Base-by-base conservation (phyloP, 257 asterid species). In the Ajuga chamaepitys region DNA sequence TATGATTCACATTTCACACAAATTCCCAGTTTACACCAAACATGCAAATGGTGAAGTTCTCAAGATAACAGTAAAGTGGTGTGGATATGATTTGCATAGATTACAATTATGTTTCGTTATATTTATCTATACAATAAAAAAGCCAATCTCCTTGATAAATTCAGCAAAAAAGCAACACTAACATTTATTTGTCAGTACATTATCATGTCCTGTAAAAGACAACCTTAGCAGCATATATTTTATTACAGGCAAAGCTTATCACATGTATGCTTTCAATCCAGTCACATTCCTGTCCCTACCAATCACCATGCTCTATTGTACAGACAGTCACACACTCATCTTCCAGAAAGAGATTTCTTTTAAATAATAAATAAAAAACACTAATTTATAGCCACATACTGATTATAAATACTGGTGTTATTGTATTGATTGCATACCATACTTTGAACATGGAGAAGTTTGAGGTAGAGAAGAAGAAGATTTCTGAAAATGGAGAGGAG, bases 231-330 rank as follows among this genome's bases (percentile, higher is more conserved):
- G 44, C 56, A 58, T 21, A 30, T 41, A 64, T 58, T 25, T 48
- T 62, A n/a, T 53, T 10, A 14, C 52, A 66, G 71, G 57, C 79
- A 72, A 37, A 11, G 26, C 46, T 37, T 34, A 54, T 78, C 83
- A 81, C 81, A 75, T 72, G 77, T 4, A 64, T 35, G 34, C 51
- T 30, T 30, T 30, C 54, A 58, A 34, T 22, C 62, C 42, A 54
- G 48, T 67, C 80, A 73, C 67, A 25, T 54, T 37, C 16, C 5
- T 61, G 77, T 73, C 78, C 79, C 86, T 71, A 85, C 78, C 74
- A 50, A 44, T 76, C 79, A 53, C n/a, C n/a, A 48, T 30, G n/a
- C n/a, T 32, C 35, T 58, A 24, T 59, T 57, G 42, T 50, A 2
- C 14, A n/a, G n/a, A 42, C 7, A 16, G 35, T 66, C 54, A 40